These are phyloP conservation scores for Penicillium psychrosexuale DNA, from an alignment of 2,329 filamentous ascomycete species.

Conservation along the genomic window DNA sequence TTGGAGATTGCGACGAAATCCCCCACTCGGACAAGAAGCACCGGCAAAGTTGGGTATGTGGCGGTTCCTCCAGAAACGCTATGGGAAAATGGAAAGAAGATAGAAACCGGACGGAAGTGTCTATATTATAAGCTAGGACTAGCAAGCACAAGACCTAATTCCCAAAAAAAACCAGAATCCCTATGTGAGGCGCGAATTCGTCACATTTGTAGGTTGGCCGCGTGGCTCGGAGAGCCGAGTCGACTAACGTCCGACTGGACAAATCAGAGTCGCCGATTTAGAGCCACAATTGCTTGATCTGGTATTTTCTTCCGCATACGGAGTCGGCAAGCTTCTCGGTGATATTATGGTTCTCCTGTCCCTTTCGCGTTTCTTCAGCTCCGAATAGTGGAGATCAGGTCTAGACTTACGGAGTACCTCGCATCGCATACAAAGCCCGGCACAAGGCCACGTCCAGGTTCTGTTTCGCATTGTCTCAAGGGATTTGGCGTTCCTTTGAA, in stretches of 20 bases:
- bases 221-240: constrained; percentile 10
- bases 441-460: not conserved
- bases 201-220: not conserved
- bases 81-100: not conserved
- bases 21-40: not conserved
- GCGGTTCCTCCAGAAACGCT: not conserved
- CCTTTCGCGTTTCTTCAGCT: not conserved
- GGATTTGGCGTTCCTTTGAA: not conserved
- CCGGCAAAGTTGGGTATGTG: not conserved
- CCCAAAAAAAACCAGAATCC: not conserved
- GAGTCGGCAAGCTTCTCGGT: not conserved
- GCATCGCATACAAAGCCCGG: not conserved
- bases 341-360: not conserved
- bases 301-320: not conserved
- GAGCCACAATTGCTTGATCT: not conserved
- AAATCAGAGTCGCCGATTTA: constrained; percentile 12
- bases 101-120: too few species aligned
- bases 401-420: not conserved
- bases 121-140: not conserved
- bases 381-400: not conserved
- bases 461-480: constrained; percentile 1
- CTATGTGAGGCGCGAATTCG: not conserved
- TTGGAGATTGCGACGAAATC: not conserved
- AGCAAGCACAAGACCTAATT: too few species aligned
- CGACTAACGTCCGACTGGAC: constrained; percentile 8